These are phyloP conservation scores for Sugiyamaella neomexicana DNA, from an alignment of 1,139 yeast genomes.

Conservation along the genomic window DNA sequence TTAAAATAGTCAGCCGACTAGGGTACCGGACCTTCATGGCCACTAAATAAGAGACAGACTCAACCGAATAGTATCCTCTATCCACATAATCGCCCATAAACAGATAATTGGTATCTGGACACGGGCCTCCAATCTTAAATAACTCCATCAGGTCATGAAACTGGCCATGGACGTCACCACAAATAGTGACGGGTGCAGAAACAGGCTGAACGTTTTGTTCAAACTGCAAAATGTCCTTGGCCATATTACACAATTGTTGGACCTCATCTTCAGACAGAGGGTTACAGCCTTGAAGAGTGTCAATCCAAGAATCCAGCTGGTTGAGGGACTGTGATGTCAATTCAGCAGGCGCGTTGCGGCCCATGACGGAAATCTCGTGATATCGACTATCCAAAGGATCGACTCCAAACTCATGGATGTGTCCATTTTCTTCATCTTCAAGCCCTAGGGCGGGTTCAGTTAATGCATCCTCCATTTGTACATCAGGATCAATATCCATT, in stretches of 20 bases:
- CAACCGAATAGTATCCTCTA: conserved; percentile 94
- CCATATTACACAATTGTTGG: conserved; percentile 72
- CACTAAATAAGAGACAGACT: conserved; percentile 72
- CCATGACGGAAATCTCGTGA: conserved; percentile 17
- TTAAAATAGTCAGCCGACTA: conserved; percentile 83
- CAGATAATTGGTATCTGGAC: conserved; percentile 78
- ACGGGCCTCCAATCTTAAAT: conserved; percentile 84
- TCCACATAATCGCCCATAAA: conserved; percentile 95
- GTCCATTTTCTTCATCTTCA: conserved; percentile 26
- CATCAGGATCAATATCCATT: conserved; percentile 44
- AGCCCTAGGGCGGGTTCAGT: conserved; percentile 28
- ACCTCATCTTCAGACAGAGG: conserved; percentile 84
- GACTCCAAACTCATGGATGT: conserved; percentile 23
- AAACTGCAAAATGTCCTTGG: conserved; percentile 85
- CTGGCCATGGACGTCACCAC: conserved; percentile 99
- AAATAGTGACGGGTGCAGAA: conserved; percentile 94
- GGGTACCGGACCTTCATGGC: conserved; percentile 92
- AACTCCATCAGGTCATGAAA: conserved; percentile 89
- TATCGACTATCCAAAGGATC: conserved; percentile 21
- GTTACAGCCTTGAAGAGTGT: conserved; percentile 68
- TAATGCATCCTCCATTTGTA: conserved; percentile 42
- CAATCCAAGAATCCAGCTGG: conserved; percentile 61
- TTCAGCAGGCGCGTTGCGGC: conserved; percentile 26
- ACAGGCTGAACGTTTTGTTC: conserved; percentile 96
- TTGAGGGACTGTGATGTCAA: conserved; percentile 28